phyloP scores from a whole-genome alignment of 257 asterid species.

The Gentiana dahurica region DNA sequence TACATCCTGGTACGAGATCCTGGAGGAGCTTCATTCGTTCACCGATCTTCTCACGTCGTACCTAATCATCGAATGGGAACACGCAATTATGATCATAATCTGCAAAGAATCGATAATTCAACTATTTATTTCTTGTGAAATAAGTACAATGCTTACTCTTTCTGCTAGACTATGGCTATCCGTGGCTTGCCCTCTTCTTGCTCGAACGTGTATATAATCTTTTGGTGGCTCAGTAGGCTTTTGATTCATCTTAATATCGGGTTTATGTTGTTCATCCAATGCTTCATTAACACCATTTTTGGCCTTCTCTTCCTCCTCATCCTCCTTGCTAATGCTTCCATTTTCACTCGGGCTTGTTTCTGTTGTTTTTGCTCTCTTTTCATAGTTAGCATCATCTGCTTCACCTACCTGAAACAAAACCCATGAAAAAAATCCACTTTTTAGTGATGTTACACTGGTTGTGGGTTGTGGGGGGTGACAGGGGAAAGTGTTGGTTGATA shows the following conservation, averaged over 20 bases:
- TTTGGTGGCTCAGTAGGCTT: conserved; percentile 69
- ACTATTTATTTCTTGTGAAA: background rate
- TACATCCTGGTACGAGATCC: conserved; percentile 97
- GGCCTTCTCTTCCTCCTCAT: conserved; percentile 19
- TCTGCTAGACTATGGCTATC: conserved; percentile 95
- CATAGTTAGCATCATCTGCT: conserved; percentile 12
- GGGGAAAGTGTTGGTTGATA: no score
- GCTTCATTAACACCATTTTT: conserved; percentile 11
- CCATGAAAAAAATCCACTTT: no score
- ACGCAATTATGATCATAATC: background rate
- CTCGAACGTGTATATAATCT: conserved; percentile 95
- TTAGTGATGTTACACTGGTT: no score
- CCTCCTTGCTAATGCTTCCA: conserved; percentile 4
- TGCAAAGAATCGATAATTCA: background rate
- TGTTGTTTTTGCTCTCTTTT: conserved; percentile 20
- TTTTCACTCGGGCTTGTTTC: conserved; percentile 15
- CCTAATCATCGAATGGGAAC: conserved; percentile 29
- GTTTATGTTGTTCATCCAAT: conserved; percentile 27
- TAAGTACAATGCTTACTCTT: conserved; percentile 33
- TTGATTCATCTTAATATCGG: conserved; percentile 19
- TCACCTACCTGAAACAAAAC: conserved; percentile 19
- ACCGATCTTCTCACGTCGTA: conserved; percentile 86
- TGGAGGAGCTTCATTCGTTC: conserved; percentile 96
- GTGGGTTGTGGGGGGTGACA: no score
- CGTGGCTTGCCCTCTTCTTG: conserved; percentile 96